A percentile compares a stretch with the other conserved stretches of the same genome.
Evolutionary conservation across 352 stramenopile species (phyloP).

Genomic region (Phytopythium litorale): DNA sequence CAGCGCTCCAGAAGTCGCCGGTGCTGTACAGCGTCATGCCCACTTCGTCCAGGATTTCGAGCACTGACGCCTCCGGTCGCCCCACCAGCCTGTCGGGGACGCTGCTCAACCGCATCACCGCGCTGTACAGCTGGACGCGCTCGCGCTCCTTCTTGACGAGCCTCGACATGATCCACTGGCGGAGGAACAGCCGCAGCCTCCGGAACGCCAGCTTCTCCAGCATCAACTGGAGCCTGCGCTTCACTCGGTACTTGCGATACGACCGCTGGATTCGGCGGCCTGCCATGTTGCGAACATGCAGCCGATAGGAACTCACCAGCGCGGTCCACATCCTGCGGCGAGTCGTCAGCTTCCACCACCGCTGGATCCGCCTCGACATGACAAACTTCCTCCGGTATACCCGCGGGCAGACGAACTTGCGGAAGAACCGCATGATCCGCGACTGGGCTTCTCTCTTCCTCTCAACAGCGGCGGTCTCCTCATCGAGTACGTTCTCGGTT

Average conservation of each 20-base stretch:
- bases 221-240: slow-evolving; percentile 20
- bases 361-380: slow-evolving; percentile 40
- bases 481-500: background rate
- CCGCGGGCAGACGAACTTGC: slow-evolving; percentile 35
- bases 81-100: slow-evolving; percentile 1
- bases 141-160: slow-evolving; percentile 37
- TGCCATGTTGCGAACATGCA: slow-evolving; percentile 17
- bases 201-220: slow-evolving; percentile 34
- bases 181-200: slow-evolving; percentile 28
- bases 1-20: slow-evolving; percentile 59
- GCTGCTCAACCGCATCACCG: slow-evolving; percentile 7
- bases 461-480: background rate
- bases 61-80: slow-evolving; percentile 17
- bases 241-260: slow-evolving; percentile 26
- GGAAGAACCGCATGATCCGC: slow-evolving; percentile 51
- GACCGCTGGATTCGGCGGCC: slow-evolving; percentile 41
- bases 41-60: slow-evolving; percentile 30
- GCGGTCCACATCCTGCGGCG: slow-evolving; percentile 24
- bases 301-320: slow-evolving; percentile 7
- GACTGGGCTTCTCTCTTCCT: background rate
- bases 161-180: slow-evolving; percentile 42
- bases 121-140: slow-evolving; percentile 22
- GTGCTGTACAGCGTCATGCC: slow-evolving; percentile 36
- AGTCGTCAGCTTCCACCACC: slow-evolving; percentile 37
- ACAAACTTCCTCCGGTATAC: slow-evolving; percentile 38